Percentiles rank a stretch among this genome's conserved stretches.
Conservation (phyloP, 2,329 filamentous ascomycete genomes). For the Apiospora kogelbergensis region DNA sequence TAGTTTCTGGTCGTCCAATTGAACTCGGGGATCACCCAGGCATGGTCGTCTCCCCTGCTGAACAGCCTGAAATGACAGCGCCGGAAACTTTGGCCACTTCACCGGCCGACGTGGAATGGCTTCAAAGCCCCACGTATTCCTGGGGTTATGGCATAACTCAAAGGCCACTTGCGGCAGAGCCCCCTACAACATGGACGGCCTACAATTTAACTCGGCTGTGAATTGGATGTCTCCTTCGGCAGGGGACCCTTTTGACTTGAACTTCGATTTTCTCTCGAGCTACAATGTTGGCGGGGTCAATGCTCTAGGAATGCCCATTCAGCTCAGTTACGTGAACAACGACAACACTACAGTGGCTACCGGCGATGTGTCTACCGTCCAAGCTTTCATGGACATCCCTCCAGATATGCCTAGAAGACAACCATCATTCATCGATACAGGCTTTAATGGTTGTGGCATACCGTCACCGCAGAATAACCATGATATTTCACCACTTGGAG, state of each 20-base stretch:
- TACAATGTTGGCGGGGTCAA: background rate
- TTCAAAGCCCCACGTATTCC: background rate
- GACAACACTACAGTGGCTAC: background rate
- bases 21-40: background rate
- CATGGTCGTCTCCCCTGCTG: background rate
- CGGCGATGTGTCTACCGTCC: too few species aligned
- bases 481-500: background rate
- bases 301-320: background rate
- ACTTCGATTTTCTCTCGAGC: background rate
- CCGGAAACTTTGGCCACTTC: background rate
- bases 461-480: background rate
- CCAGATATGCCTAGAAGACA: background rate
- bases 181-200: background rate
- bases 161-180: background rate
- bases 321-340: background rate
- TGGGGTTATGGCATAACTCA: background rate
- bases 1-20: background rate
- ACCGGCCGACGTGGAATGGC: background rate
- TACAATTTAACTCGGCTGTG: background rate
- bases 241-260: background rate
- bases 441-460: background rate
- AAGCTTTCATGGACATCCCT: background rate
- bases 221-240: background rate
- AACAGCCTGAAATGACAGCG: background rate
- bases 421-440: background rate